Evolutionary conservation across 257 asterid genomes (phyloP).

Genomic region (Scutellaria minor): DNA sequence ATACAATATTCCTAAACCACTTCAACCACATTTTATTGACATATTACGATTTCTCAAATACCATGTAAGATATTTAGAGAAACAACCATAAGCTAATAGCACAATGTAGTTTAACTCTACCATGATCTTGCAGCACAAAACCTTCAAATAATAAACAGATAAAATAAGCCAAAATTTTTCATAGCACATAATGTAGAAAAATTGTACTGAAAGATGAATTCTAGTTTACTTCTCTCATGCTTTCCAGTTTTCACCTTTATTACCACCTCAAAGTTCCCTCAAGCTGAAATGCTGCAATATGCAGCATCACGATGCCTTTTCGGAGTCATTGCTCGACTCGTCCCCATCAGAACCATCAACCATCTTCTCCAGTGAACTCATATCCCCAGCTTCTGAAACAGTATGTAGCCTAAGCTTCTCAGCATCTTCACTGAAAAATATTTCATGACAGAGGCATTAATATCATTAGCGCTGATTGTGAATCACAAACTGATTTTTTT

Average conservation of each 20-base stretch:
- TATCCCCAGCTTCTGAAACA: constrained; percentile 73
- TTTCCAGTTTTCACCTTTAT: constrained; percentile 23
- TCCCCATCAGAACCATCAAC: constrained; percentile 61
- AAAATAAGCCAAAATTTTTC: constrained; percentile 5
- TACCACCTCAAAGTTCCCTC: constrained; percentile 6
- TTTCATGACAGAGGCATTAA: background rate
- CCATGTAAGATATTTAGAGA: background rate
- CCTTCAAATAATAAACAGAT: background rate
- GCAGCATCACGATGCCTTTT: constrained; percentile 45
- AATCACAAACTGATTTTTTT: constrained; percentile 17
- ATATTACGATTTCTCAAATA: background rate
- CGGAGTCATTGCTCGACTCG: constrained; percentile 41
- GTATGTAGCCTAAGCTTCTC: constrained; percentile 87
- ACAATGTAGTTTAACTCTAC: background rate
- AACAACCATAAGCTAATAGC: background rate
- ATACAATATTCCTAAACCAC: background rate
- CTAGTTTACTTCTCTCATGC: constrained; percentile 11
- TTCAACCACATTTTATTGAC: background rate
- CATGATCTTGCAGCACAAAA: background rate
- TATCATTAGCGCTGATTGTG: constrained; percentile 18
- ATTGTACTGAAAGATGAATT: background rate
- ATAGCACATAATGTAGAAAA: background rate
- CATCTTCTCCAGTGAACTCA: constrained; percentile 87
- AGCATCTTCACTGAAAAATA: constrained; percentile 81
- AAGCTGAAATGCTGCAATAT: constrained; percentile 1